These are phyloP conservation scores for Phytophthora pluvialis DNA, from an alignment of 352 stramenopile genomes.

Conservation along the genomic window DNA sequence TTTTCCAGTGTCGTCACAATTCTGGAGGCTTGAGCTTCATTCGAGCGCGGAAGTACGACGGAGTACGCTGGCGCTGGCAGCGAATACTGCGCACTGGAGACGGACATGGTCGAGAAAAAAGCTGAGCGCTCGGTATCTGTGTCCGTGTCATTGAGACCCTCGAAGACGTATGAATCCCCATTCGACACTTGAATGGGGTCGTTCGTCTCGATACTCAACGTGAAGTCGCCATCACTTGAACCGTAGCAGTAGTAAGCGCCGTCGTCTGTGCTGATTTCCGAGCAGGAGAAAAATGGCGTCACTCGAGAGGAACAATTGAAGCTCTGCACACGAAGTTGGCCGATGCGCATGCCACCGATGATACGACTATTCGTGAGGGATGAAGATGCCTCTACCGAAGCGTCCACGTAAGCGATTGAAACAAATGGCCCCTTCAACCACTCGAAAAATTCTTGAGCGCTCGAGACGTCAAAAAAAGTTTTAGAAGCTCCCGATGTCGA, in stretches of 20 bases:
- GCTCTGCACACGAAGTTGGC: conserved; percentile 46
- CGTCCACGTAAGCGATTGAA: conserved; percentile 10
- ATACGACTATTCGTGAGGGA: conserved; percentile 39
- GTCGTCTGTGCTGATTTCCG: not conserved
- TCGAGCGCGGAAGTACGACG: conserved; percentile 39
- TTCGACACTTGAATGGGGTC: conserved; percentile 17
- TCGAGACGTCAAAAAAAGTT: conserved; percentile 16
- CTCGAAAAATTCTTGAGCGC: conserved; percentile 15
- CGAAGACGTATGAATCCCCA: conserved; percentile 31
- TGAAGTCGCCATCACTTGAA: conserved; percentile 26
- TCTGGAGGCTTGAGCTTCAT: conserved; percentile 13
- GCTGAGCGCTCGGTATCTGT: conserved; percentile 37
- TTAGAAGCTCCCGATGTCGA: conserved; percentile 16
- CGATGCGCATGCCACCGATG: conserved; percentile 54
- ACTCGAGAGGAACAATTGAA: conserved; percentile 45
- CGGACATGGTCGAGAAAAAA: conserved; percentile 51
- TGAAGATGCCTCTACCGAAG: not conserved
- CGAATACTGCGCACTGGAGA: conserved; percentile 19
- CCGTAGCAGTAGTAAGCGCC: conserved; percentile 18
- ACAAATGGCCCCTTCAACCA: conserved; percentile 27
- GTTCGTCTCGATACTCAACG: conserved; percentile 5
- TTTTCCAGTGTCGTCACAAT: conserved; percentile 38
- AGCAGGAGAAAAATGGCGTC: conserved; percentile 35
- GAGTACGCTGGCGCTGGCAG: conserved; percentile 56
- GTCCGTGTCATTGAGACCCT: conserved; percentile 43